A percentile compares a stretch with the other conserved stretches of the same genome.
phyloP scores from a whole-genome alignment of 2,329 filamentous ascomycete genomes.

The Exophiala calicioides region DNA sequence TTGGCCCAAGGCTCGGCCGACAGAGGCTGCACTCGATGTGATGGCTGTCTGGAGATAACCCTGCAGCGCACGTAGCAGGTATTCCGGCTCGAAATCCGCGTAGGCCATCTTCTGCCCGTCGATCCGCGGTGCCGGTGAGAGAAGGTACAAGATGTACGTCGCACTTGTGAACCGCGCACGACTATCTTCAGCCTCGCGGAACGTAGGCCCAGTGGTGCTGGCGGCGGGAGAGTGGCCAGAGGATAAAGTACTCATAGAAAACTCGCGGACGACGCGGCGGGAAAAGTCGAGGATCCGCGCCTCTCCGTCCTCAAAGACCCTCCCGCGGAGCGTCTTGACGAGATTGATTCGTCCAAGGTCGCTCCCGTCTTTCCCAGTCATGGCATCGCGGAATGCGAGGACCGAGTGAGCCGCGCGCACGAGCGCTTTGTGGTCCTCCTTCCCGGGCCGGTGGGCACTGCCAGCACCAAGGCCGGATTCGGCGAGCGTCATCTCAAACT shows the following conservation, averaged over 20 bases:
- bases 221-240: constrained; percentile 24
- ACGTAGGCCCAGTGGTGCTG: constrained; percentile 43
- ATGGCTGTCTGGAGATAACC: constrained; percentile 78
- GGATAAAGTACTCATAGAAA: constrained; percentile 67
- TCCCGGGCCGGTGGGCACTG: constrained; percentile 40
- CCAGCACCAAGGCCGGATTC: constrained; percentile 58
- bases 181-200: constrained; percentile 69
- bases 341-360: constrained; percentile 74
- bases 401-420: constrained; percentile 81
- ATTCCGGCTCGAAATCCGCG: constrained; percentile 61
- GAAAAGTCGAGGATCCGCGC: constrained; percentile 70
- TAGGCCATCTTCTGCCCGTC: constrained; percentile 44
- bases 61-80: constrained; percentile 76
- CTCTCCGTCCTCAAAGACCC: constrained; percentile 71
- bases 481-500: constrained; percentile 81
- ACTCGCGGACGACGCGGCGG: constrained; percentile 79
- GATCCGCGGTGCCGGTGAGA: constrained; percentile 64
- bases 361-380: constrained; percentile 71
- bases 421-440: constrained; percentile 75
- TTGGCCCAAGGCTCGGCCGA: constrained; percentile 74
- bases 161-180: constrained; percentile 73
- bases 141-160: constrained; percentile 73
- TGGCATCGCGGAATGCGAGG: constrained; percentile 68
- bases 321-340: constrained; percentile 68
- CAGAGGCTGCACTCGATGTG: constrained; percentile 72